Base-by-base conservation (phyloP, 116 monocot genomes). In the Zostera marina region DNA sequence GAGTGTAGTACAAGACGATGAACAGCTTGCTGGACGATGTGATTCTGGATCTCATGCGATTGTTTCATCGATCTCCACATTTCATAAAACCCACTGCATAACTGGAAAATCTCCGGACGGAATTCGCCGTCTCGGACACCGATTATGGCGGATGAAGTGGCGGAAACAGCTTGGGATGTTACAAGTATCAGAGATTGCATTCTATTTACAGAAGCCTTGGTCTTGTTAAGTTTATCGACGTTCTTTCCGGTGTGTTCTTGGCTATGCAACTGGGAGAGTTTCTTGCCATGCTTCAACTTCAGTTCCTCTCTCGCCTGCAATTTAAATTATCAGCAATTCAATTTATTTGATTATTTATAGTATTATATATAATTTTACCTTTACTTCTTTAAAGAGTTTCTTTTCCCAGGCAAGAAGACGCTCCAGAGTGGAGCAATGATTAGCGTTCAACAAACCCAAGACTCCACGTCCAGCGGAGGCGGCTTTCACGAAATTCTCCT, bases 31-130 rank as follows among this genome's bases (percentile, higher is more conserved):
- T 90, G 90, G 39, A 98, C 90, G n/a, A 98, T 90, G 46, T 82
- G 70, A 58, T 79, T 85, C 65, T 98, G 98, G n/a, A 80, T 49
- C 66, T 86, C 90, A 39, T 98, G 98, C 63, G 70, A 85, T 44
- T 81, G 75, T 65, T 98, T 73, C 85, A 90, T 90, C 22, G 66
- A 69, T 56, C 86, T 78, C 98, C 98, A 98, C 98, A 98, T 98
- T 88, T 75, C 66, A 72, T n/a, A 16, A 10, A 76, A 98, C 89
- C 81, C 79, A 58, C 62, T 76, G 70, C 90, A 98, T 12, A 98
- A 60, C 40, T 86, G 65, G n/a, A 86, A 74, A 47, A 98, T 80
- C 56, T 98, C 90, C 9, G 90, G 90, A 11, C 81, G 82, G 32
- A 98, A 81, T 62, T 98, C 98, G 44, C 76, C 66, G 51, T 98